Evolutionary conservation across 2,329 filamentous ascomycete genomes (phyloP).

Genomic region (Aspergillus tanneri): DNA sequence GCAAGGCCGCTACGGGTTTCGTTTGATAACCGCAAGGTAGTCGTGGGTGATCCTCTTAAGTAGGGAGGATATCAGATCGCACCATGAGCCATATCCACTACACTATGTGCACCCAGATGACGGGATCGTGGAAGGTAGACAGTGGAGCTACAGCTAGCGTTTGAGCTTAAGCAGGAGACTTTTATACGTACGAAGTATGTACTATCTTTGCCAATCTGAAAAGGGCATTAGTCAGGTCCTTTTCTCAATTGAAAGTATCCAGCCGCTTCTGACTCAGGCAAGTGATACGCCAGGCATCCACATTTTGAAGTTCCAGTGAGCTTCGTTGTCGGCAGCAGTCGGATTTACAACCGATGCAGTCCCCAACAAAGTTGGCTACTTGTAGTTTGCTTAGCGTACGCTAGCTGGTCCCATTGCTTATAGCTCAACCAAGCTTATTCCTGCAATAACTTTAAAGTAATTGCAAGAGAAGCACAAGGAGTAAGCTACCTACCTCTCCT

Average conservation of each 20-base stretch:
- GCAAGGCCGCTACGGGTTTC: background rate
- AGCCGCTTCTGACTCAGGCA: background rate
- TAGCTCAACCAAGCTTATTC: background rate
- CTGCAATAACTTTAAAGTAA: background rate
- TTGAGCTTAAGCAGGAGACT: too few relatives aligned
- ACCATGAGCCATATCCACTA: background rate
- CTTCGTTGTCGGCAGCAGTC: background rate
- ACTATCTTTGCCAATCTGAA: too few relatives aligned
- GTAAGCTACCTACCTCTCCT: background rate
- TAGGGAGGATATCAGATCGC: background rate
- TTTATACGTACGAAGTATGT: too few relatives aligned
- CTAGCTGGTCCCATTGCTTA: background rate
- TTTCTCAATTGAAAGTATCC: background rate
- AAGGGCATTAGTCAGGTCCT: too few relatives aligned
- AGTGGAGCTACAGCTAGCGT: too few relatives aligned
- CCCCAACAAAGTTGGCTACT: background rate
- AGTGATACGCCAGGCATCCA: background rate
- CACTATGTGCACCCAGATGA: background rate
- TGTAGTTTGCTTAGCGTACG: background rate
- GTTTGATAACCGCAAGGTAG: background rate
- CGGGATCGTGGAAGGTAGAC: too few relatives aligned
- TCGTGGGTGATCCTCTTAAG: background rate
- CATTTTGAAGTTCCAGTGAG: background rate
- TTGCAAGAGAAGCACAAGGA: background rate
- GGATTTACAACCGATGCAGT: background rate